phyloP scores from a whole-genome alignment of 2,329 filamentous ascomycete genomes.

The Nemania bipapillata region DNA sequence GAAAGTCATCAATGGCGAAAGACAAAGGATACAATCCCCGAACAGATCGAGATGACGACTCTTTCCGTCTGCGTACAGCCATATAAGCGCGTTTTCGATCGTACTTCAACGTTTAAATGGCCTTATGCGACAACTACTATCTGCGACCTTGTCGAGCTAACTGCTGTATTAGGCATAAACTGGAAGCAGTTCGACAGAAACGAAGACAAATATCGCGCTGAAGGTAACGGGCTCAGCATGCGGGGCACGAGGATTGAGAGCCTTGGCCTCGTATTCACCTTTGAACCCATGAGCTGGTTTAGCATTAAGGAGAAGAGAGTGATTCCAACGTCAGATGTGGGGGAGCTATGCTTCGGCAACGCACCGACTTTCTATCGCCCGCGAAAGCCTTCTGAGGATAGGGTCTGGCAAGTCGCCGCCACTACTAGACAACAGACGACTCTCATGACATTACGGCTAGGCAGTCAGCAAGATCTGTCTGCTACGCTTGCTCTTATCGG shows the following conservation, averaged over 20 bases:
- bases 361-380: background rate
- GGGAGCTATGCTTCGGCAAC: background rate
- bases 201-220: background rate
- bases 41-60: background rate
- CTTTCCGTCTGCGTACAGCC: background rate
- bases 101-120: background rate
- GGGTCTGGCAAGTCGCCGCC: background rate
- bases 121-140: background rate
- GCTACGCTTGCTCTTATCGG: background rate
- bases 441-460: background rate
- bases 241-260: background rate
- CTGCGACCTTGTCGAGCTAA: background rate
- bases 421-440: background rate
- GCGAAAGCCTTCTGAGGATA: background rate
- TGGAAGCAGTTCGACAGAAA: background rate
- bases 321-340: background rate
- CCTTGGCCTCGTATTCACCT: background rate
- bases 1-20: background rate
- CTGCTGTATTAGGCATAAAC: background rate
- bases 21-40: background rate
- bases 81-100: background rate
- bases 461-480: background rate
- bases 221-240: background rate
- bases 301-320: background rate
- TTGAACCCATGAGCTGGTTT: background rate